phyloP scores from a whole-genome alignment of 352 stramenopile species.

The Phytophthora pseudosyringae region DNA sequence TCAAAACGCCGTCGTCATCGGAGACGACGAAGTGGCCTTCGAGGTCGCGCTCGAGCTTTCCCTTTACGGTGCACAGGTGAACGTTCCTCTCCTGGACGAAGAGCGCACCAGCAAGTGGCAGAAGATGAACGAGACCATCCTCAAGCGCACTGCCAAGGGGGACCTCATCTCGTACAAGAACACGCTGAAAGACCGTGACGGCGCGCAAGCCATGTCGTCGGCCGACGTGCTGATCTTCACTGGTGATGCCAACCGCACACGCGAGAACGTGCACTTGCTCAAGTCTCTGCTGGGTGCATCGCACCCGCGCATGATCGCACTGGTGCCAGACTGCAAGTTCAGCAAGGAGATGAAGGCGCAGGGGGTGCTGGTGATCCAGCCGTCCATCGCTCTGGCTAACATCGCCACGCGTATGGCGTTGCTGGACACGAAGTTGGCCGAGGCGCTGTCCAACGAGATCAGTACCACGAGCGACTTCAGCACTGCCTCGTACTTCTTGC shows the following conservation, averaged over 20 bases:
- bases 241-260: conserved; percentile 48
- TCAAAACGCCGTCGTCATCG: conserved; percentile 66
- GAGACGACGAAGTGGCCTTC: conserved; percentile 68
- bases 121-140: conserved; percentile 66
- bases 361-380: conserved; percentile 58
- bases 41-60: conserved; percentile 68
- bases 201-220: conserved; percentile 44
- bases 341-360: conserved; percentile 51
- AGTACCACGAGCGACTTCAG: conserved; percentile 57
- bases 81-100: conserved; percentile 65
- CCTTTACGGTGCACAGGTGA: conserved; percentile 68
- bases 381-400: conserved; percentile 72
- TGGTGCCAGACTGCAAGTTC: conserved; percentile 56
- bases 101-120: conserved; percentile 65
- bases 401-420: conserved; percentile 74
- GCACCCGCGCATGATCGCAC: conserved; percentile 63
- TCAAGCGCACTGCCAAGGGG: conserved; percentile 54
- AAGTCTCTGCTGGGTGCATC: conserved; percentile 46
- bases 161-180: conserved; percentile 78
- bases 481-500: conserved; percentile 70
- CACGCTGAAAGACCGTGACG: conserved; percentile 54
- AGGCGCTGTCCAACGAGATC: conserved; percentile 53
- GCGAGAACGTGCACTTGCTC: conserved; percentile 61
- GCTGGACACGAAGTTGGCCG: conserved; percentile 50
- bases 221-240: conserved; percentile 74